Evolutionary conservation across 2,329 filamentous ascomycete species (phyloP), one percentile per base, ranked within the genome.

Genomic region (Teratosphaeriaceae sp.): DNA sequence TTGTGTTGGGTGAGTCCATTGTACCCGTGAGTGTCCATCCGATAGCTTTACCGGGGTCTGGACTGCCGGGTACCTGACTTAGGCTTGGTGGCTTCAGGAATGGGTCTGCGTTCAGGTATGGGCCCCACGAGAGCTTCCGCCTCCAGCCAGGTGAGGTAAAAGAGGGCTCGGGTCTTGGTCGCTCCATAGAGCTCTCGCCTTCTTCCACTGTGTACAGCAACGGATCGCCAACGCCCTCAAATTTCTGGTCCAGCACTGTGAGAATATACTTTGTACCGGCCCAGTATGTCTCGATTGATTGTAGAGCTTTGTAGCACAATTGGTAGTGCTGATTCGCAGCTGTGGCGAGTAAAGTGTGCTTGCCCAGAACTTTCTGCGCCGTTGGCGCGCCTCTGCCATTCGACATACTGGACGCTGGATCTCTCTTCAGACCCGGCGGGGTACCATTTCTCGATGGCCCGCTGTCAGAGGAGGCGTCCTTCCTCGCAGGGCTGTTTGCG

Each of bases 11-110:
- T 3, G 86, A 92, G 57, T 94, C 88, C 42, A 86, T 88, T 1
- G 84, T 90, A 12, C 88, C 88, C 0, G 88, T 88, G n/a, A 94
- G 67, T 6, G 86, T 88, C 84, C 85, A 94, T 1, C 86, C 88
- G 45, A 94, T 86, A 1, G 79, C 76, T 68, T 77, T 73, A 53
- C 66, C 71, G 8, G 70, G 64, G 46, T 73, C 70, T 2, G 72
- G 71, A n/a, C 71, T 74, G 20, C 64, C 65, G 35, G 60, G 62
- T 45, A 60, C 61, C 18, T 53, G 34, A 18, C 42, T 43, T 23
- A 52, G 42, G 18, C 38, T 49, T 42, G 11, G 52, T 26, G 36
- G 24, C 33, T 35, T 47, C 22, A 38, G 35, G 18, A 38, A 33
- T 41, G 26, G 35, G 16, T 49, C 44, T 7, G 22, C 24, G 18